These are phyloP conservation scores for Telfairia occidentalis DNA, from an alignment of 331 rosid species.

Conservation along the genomic window DNA sequence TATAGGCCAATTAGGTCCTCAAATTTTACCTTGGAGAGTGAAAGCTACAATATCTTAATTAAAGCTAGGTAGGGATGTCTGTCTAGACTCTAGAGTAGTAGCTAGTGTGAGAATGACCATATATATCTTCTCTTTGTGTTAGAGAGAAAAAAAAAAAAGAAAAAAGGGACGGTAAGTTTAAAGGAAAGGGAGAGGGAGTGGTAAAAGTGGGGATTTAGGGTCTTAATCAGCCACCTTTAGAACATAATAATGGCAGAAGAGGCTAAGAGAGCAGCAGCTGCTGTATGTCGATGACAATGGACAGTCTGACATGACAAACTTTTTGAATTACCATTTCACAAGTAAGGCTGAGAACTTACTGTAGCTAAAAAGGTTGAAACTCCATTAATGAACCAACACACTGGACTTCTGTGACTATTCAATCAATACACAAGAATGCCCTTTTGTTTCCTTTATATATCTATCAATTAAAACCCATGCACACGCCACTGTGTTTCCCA, in stretches of 20 bases:
- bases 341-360: neutral
- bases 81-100: neutral
- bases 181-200: neutral
- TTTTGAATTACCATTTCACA: neutral
- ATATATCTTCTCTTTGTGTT: no score
- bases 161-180: neutral
- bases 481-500: neutral
- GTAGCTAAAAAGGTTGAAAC: neutral
- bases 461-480: neutral
- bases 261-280: neutral
- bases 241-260: constrained; percentile 8
- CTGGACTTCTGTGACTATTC: neutral
- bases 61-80: neutral
- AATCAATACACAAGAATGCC: neutral
- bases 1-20: no score
- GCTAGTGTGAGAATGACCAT: no score
- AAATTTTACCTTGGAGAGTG: no score
- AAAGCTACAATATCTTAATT: neutral
- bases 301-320: constrained; percentile 1
- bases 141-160: neutral
- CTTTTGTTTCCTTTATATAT: neutral
- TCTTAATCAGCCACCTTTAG: constrained; percentile 2
- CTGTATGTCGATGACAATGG: neutral
- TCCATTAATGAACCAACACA: constrained; percentile 8
- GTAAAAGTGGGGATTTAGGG: neutral